Evolutionary conservation across 768 basidiomycete species (phyloP), one percentile per base, ranked within the genome.

Genomic region (Kwoniella shandongensis): DNA sequence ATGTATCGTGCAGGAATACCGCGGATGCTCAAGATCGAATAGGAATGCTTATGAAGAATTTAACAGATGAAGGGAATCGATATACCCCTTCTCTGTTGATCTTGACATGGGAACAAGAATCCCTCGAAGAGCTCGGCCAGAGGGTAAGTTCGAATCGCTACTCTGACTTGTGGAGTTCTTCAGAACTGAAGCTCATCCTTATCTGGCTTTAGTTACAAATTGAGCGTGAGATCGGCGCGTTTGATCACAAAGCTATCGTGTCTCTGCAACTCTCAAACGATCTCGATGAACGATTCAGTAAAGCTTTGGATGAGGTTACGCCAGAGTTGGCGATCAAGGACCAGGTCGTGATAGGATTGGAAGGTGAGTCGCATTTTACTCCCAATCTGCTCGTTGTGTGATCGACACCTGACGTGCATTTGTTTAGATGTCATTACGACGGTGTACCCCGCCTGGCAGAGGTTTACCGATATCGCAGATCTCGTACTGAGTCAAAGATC

Each of bases 71-170:
- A 8, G 40, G 25, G 4, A 57, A 62, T 49, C 55, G 55, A 25
- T 70, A 62, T 48, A 26, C 22, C 1, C 61, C 66, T 10, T 52
- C 62, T 11, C 36, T 73, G 27, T 27, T 73, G 38, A 15, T 73
- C 23, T 8, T 73, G 20, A 61, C 60, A 7, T 73, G 68, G 68
- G 60, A 66, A 23, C 59, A 64, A 20, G 71, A 73, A 30, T 49
- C 44, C 22, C 46, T 64, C 0, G 63, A 67, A 6, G 66, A 65
- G 11, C n/a, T 73, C 22, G 27, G 35, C 2, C 55, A 64, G 15
- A 45, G 68, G 48, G 71, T 73, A n/a, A 56, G 68, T 50, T 3
- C 0, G 29, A 17, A 25, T 40, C 17, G 15, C n/a, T 22, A 20
- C 20, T 17, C n/a, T 27, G 27, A 20, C 17, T 18, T 17, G 20